Evolutionary conservation across 2,329 filamentous ascomycete genomes (phyloP).

Genomic region (Neopestalotiopsis sp.): DNA sequence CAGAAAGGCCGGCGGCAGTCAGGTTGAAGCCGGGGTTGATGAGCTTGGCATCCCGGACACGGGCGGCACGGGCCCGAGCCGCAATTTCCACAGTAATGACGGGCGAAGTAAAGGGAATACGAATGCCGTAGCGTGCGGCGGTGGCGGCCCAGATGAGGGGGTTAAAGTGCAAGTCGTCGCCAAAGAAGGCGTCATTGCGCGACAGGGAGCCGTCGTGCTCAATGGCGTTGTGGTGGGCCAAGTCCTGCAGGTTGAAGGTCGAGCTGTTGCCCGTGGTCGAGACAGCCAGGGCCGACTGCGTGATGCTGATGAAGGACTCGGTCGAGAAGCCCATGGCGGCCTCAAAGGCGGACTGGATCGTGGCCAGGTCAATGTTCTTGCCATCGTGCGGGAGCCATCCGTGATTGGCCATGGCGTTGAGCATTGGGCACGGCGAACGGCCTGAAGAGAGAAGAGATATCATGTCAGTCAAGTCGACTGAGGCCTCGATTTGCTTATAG

Average conservation of each 20-base stretch:
- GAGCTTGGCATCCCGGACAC: not conserved
- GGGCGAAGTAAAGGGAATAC: not conserved
- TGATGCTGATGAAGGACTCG: constrained; percentile 7
- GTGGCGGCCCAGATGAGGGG: constrained; percentile 12
- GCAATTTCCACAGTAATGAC: constrained; percentile 9
- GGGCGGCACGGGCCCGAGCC: not conserved
- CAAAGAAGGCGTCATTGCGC: constrained; percentile 12
- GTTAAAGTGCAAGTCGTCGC: constrained; percentile 14
- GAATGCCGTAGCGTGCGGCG: constrained; percentile 5
- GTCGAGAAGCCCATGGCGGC: constrained; percentile 5
- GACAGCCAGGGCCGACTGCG: constrained; percentile 5
- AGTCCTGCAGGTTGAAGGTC: constrained; percentile 13
- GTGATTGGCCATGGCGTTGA: constrained; percentile 15
- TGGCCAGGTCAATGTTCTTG: constrained; percentile 14
- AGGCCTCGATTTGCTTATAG: not conserved
- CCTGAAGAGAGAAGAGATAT: not conserved
- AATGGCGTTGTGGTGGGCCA: constrained; percentile 9
- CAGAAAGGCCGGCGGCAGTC: not conserved
- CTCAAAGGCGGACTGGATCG: constrained; percentile 1
- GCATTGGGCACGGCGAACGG: constrained; percentile 13
- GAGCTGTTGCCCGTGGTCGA: constrained; percentile 17
- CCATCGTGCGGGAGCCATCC: constrained; percentile 12
- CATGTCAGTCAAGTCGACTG: not conserved
- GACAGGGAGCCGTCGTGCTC: constrained; percentile 12
- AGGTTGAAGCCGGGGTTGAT: constrained; percentile 14